Percentiles rank a stretch among this genome's conserved stretches.
These are phyloP conservation scores for Delphinella strobiligena DNA, from an alignment of 2,329 filamentous ascomycete genomes.

Conservation along the genomic window DNA sequence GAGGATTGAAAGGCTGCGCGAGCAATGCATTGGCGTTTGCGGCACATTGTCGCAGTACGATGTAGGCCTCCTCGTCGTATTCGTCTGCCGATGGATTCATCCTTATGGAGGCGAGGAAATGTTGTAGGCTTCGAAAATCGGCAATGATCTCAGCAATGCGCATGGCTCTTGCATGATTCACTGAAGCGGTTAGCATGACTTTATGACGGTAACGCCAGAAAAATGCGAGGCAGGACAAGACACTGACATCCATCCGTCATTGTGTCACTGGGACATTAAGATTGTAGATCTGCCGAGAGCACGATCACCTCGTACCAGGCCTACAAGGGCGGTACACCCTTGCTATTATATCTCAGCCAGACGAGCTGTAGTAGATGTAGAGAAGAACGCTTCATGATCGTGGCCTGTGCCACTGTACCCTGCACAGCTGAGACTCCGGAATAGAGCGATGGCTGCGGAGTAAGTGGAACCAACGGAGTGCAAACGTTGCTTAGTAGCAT, in stretches of 20 bases:
- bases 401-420: neutral
- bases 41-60: slow-evolving; percentile 43
- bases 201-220: slow-evolving; percentile 7
- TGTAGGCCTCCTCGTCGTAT: slow-evolving; percentile 47
- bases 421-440: neutral
- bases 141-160: slow-evolving; percentile 52
- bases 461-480: no score
- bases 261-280: no score
- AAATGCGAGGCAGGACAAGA: slow-evolving; percentile 4
- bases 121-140: slow-evolving; percentile 50
- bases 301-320: no score
- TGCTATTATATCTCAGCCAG: no score
- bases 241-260: slow-evolving; percentile 48
- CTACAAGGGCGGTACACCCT: no score
- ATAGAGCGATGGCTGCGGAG: no score
- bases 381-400: neutral
- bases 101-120: slow-evolving; percentile 45
- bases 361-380: neutral
- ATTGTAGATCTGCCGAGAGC: no score
- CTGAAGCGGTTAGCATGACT: slow-evolving; percentile 24
- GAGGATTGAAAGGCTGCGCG: slow-evolving; percentile 38
- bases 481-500: no score
- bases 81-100: slow-evolving; percentile 41
- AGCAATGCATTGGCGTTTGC: slow-evolving; percentile 44
- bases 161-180: slow-evolving; percentile 52